Percentiles rank a stretch among this genome's conserved stretches.
These are phyloP conservation scores for Rachicladosporium sp. DNA, from an alignment of 2,329 filamentous ascomycete species.

Conservation along the genomic window DNA sequence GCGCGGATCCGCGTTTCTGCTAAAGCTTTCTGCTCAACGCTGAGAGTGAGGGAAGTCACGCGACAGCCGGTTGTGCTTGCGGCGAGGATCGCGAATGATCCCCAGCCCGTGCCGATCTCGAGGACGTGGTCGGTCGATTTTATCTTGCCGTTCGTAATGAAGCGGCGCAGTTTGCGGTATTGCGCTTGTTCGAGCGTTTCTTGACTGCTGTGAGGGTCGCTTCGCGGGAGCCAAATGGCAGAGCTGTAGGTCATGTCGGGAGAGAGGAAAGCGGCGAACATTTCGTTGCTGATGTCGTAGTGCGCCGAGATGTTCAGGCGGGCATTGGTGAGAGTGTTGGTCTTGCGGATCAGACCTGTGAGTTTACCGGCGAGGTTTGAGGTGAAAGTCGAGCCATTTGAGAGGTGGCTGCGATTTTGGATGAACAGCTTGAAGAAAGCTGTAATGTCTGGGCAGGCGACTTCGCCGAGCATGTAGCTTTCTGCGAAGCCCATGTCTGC, in stretches of 20 bases:
- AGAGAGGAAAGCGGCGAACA: slow-evolving; percentile 62
- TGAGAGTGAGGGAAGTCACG: slow-evolving; percentile 57
- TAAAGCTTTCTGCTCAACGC: slow-evolving; percentile 54
- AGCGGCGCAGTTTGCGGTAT: slow-evolving; percentile 52
- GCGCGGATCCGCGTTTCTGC: slow-evolving; percentile 52
- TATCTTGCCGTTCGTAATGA: slow-evolving; percentile 53
- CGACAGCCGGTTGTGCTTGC: slow-evolving; percentile 53
- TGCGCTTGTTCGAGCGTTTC: slow-evolving; percentile 56
- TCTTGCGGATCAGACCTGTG: slow-evolving; percentile 39
- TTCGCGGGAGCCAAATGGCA: slow-evolving; percentile 48
- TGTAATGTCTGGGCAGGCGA: slow-evolving; percentile 54
- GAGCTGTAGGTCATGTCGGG: slow-evolving; percentile 69
- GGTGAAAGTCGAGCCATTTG: slow-evolving; percentile 51
- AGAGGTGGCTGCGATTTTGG: slow-evolving; percentile 45
- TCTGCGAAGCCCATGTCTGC: slow-evolving; percentile 66
- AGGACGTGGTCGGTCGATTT: slow-evolving; percentile 55
- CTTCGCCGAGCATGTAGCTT: slow-evolving; percentile 61
- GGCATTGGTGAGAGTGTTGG: slow-evolving; percentile 40
- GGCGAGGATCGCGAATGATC: slow-evolving; percentile 59
- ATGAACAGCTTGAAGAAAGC: slow-evolving; percentile 67
- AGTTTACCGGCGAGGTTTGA: slow-evolving; percentile 48
- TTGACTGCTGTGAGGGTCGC: slow-evolving; percentile 28
- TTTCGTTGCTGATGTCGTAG: slow-evolving; percentile 65
- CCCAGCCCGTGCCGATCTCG: slow-evolving; percentile 68
- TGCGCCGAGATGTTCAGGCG: slow-evolving; percentile 58